Conservation (phyloP, 1,139 yeast genomes). For the Geotrichum bryndzae region DNA sequence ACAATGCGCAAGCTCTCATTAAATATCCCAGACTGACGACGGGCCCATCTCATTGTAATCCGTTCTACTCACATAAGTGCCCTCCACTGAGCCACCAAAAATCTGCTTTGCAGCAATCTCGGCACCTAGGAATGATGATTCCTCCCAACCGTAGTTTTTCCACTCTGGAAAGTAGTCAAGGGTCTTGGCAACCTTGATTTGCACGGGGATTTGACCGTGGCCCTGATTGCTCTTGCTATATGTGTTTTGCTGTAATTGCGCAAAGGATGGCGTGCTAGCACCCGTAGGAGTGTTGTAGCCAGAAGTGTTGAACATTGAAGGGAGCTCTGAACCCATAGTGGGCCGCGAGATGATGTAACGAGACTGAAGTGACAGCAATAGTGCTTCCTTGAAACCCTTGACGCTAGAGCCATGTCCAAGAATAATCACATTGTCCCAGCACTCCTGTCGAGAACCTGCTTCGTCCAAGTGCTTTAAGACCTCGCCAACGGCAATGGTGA, state of each 20-base stretch:
- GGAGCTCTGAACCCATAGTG: slow-evolving; percentile 36
- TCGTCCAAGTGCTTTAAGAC: slow-evolving; percentile 56
- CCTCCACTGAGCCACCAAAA: slow-evolving; percentile 55
- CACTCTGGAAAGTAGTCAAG: slow-evolving; percentile 96
- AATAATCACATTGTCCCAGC: slow-evolving; percentile 78
- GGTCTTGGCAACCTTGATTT: slow-evolving; percentile 59
- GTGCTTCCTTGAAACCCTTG: slow-evolving; percentile 68
- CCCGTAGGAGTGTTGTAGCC: slow-evolving; percentile 34
- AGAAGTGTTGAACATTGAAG: slow-evolving; percentile 34
- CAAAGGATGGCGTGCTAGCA: slow-evolving; percentile 25
- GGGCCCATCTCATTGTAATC: slow-evolving; percentile 82
- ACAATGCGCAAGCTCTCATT: neutral
- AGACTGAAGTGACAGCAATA: slow-evolving; percentile 53
- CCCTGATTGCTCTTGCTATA: slow-evolving; percentile 29
- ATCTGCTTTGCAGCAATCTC: slow-evolving; percentile 83
- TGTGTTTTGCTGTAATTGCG: slow-evolving; percentile 19
- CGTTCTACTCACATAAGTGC: slow-evolving; percentile 60
- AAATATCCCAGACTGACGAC: slow-evolving; percentile 47
- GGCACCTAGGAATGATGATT: slow-evolving; percentile 75
- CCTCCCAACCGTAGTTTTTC: slow-evolving; percentile 81
- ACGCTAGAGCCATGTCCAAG: slow-evolving; percentile 73
- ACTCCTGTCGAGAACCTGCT: slow-evolving; percentile 66
- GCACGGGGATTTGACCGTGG: slow-evolving; percentile 66
- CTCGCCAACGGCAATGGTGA: slow-evolving; percentile 52
- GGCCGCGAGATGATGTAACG: slow-evolving; percentile 49